Evolutionary conservation across 805 yeast genomes (phyloP).

Genomic region (Ogataea sp.): DNA sequence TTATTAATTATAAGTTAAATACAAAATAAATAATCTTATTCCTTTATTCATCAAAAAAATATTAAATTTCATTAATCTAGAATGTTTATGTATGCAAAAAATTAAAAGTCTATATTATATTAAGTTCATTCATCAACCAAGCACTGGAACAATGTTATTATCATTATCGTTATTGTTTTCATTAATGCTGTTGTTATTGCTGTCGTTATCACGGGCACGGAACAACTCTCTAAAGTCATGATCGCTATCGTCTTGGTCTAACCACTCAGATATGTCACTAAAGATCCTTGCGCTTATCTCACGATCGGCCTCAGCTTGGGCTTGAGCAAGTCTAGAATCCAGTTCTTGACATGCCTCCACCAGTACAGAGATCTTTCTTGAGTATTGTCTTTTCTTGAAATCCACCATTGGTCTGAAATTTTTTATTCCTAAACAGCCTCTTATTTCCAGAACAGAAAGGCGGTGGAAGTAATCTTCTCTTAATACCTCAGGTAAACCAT

Average conservation of each 20-base stretch:
- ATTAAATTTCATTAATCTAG: too few relatives aligned
- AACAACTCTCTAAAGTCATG: conserved; percentile 3
- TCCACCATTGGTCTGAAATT: conserved; percentile 58
- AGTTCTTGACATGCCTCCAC: conserved; percentile 75
- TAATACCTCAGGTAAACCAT: conserved; percentile 25
- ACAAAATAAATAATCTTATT: too few relatives aligned
- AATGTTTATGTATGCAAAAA: too few relatives aligned
- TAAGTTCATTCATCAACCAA: too few relatives aligned
- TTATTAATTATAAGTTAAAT: too few relatives aligned
- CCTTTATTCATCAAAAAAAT: too few relatives aligned
- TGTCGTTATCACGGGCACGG: too few relatives aligned
- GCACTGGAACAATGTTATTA: too few relatives aligned
- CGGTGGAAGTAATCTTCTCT: conserved; percentile 42
- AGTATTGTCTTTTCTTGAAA: conserved; percentile 46
- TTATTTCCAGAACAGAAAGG: conserved; percentile 68
- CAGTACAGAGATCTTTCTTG: conserved; percentile 40
- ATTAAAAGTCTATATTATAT: too few relatives aligned
- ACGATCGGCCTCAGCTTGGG: conserved; percentile 51
- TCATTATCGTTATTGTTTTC: too few relatives aligned
- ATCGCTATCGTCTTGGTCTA: conserved; percentile 34
- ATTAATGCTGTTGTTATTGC: too few relatives aligned
- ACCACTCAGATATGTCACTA: conserved; percentile 59
- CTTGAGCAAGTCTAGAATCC: conserved; percentile 48
- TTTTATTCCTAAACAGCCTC: conserved; percentile 50
- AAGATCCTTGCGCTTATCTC: conserved; percentile 49